A percentile compares a stretch with the other conserved stretches of the same genome.
Conservation (phyloP, 352 stramenopile genomes). For the Phytophthora chlamydospora region DNA sequence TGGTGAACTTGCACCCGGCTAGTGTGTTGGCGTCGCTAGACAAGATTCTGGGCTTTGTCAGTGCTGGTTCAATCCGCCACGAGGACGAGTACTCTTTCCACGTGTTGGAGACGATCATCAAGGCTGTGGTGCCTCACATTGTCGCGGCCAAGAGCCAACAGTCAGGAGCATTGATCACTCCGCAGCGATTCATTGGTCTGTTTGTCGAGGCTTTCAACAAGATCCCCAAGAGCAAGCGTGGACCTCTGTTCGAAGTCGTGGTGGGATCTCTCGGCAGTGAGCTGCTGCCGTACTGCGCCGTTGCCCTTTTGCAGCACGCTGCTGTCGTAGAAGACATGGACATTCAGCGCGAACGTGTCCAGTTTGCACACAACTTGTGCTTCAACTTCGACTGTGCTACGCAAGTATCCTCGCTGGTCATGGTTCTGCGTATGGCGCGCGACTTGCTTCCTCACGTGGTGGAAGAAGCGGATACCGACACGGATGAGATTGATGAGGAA, state of each 20-base stretch:
- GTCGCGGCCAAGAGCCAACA: conserved; percentile 27
- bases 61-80: conserved; percentile 61
- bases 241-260: conserved; percentile 71
- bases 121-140: conserved; percentile 83
- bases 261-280: conserved; percentile 58
- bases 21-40: conserved; percentile 81
- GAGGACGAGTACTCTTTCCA: conserved; percentile 90
- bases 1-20: conserved; percentile 76
- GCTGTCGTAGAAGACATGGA: conserved; percentile 31
- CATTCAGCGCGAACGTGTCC: conserved; percentile 50
- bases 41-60: conserved; percentile 77
- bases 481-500: conserved; percentile 66
- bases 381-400: conserved; percentile 57
- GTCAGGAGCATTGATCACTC: conserved; percentile 45
- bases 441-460: conserved; percentile 69
- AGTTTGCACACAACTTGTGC: conserved; percentile 75
- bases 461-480: conserved; percentile 78
- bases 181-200: conserved; percentile 76
- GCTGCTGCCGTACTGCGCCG: conserved; percentile 57
- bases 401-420: conserved; percentile 69
- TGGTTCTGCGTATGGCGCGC: conserved; percentile 63
- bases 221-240: conserved; percentile 63
- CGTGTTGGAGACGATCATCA: conserved; percentile 87
- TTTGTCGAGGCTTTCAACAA: conserved; percentile 81
- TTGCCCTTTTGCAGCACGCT: conserved; percentile 60